Evolutionary conservation across 1,139 yeast species (phyloP).

Genomic region (Suzukiozyma palmioleophila): DNA sequence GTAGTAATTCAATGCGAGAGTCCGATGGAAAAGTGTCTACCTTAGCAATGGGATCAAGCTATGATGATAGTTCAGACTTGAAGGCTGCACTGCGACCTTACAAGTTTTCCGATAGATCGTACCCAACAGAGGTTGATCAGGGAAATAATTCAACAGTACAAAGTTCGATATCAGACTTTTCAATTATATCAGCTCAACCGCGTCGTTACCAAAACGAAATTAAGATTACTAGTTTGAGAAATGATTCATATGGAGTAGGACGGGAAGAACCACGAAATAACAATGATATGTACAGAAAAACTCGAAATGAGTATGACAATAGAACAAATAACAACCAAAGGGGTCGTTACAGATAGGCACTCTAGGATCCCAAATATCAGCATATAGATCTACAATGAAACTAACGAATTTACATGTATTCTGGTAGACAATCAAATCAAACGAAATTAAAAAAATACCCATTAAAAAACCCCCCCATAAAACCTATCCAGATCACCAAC

Average conservation of each 20-base stretch:
- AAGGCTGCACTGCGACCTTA: too few relatives aligned
- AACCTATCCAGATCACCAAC: too few relatives aligned
- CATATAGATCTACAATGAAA: too few relatives aligned
- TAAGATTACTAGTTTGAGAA: neutral
- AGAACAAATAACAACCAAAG: neutral
- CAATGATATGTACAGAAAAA: neutral
- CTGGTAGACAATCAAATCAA: too few relatives aligned
- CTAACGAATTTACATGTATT: too few relatives aligned
- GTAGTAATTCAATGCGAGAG: neutral
- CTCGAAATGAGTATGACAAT: neutral
- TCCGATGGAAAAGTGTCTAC: conserved; percentile 1
- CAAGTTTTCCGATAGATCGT: too few relatives aligned
- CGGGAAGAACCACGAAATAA: neutral
- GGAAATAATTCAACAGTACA: neutral
- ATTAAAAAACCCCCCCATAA: too few relatives aligned
- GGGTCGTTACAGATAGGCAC: too few relatives aligned
- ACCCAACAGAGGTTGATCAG: neutral
- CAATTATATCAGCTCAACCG: conserved; percentile 1
- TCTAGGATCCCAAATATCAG: too few relatives aligned
- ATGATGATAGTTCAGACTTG: neutral
- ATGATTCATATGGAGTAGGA: too few relatives aligned
- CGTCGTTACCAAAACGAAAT: neutral
- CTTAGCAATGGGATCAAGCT: neutral
- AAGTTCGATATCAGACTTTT: conserved; percentile 2
- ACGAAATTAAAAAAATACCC: too few relatives aligned